Base-by-base conservation (phyloP, 2,329 filamentous ascomycete species). In the Penicillium decumbens region DNA sequence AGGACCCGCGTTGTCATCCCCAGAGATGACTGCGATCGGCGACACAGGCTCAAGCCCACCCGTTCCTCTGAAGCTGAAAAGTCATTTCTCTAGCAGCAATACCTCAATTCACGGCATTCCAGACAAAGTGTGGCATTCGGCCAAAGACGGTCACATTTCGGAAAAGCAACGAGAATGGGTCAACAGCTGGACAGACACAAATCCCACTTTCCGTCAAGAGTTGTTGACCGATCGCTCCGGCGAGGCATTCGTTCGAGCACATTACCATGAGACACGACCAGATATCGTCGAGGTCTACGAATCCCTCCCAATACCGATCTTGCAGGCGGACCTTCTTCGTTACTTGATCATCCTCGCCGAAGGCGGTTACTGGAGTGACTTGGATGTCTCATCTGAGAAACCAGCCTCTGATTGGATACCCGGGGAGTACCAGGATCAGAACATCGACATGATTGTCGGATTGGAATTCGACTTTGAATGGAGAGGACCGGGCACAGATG, bases 361-460 rank as follows among this genome's bases (percentile, higher is more conserved):
- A 41, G 73, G 72, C 1, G 73, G 73, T 1, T 61, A 72, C n/a
- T 75, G 68, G 65, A 69, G 61, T 24, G 73, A 75, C 38, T 56
- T 74, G 7, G 71, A 75, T 49, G 64, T 71, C 4, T 54, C 54
- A 3, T 71, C 67, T 48, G 61, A 68, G 45, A 61, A 55, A 25
- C 55, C 64, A 0, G 67, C 74, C 12, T 48, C 57, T 5, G 52
- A 66, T 1, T 75, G 71, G 70, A 59, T 75, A 4, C 71, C 72
- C 0, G 24, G 28, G 4, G 50, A 69, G 40, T 66, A 69, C 37
- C 59, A 56, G 24, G 46, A 59, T 4, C 23, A 38, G 3, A 51
- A 60, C 1, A 58, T 68, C 1, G 55, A 58, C 8, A 48, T 73
- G 3, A 65, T 75, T 1, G 64, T 74, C 4, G 72, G 72, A 1